Base-by-base conservation (phyloP, 108 stramenopile genomes). In the Nannochloropsis granulata region DNA sequence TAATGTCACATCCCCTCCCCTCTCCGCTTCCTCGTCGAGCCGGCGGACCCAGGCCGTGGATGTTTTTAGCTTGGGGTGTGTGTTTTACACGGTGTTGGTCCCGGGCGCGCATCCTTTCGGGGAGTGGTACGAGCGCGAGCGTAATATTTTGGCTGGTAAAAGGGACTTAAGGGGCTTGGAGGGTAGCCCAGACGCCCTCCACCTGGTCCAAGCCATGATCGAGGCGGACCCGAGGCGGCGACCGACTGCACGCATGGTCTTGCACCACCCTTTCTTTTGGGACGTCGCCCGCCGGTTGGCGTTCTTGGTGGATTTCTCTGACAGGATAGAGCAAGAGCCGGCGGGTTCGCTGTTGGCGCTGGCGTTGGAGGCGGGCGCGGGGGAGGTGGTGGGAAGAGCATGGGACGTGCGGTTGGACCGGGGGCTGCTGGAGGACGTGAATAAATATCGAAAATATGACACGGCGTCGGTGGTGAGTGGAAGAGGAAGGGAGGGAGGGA, bases 191-290 rank as follows among this genome's bases (percentile, higher is more conserved):
- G 96, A 98, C 78, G 96, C 95, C 11, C 86, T 86, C 82, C 93
- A 96, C 85, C 90, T 98, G 78, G 93, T 98, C 56, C 82, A 86
- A 43, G 83, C 91, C 16, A 96, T 98, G 97, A 87, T 96, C 82
- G 80, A 87, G 23, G 81, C 92, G 44, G 93, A 95, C 88, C 94
- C 96, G 45, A 93, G 84, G 78, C 44, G 84, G 13, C 90, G 97
- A 21, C 97, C 97, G 9, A 93, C 94, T 19, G 95, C 96, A 2
- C 90, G 90, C 14, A 93, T 96, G 86, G 93, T 96, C 43, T 94
- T 93, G 84, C 87, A 92, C 43, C 97, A 98, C 88, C 96, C 96
- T 13, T 97, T 93, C 92, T 98, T 98, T 85, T 98, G 97, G 97
- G 85, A 83, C 24, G 79, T 87, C 21, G 83, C 91, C 24, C 91